Conservation (phyloP, 441 rosid species). For the Populus trichocarpa region DNA sequence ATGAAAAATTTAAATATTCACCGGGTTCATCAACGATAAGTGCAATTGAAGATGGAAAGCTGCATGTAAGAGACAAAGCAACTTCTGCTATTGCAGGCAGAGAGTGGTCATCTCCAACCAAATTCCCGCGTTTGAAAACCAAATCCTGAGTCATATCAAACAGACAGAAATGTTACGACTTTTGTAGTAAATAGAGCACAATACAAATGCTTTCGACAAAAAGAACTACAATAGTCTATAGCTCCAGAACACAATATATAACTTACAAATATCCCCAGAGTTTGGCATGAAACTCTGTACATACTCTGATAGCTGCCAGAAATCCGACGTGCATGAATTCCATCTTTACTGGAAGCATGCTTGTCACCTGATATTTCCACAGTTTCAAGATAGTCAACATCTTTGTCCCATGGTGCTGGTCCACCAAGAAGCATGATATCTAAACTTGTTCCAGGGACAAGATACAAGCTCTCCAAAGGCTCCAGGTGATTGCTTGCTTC, state of each 20-base stretch:
- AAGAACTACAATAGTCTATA: background rate
- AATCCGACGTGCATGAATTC: slow-evolving; percentile 42
- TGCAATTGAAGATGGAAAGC: slow-evolving; percentile 71
- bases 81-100: slow-evolving; percentile 72
- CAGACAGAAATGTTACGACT: slow-evolving; percentile 22
- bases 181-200: slow-evolving; percentile 8
- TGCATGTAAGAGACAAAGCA: slow-evolving; percentile 55
- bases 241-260: slow-evolving; percentile 14
- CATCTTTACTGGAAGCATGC: slow-evolving; percentile 32
- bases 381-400: slow-evolving; percentile 54
- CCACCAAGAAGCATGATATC: slow-evolving; percentile 81
- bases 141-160: slow-evolving; percentile 52
- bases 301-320: slow-evolving; percentile 38
- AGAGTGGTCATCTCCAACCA: slow-evolving; percentile 80
- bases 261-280: slow-evolving; percentile 72
- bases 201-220: background rate
- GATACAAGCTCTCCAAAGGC: slow-evolving; percentile 55
- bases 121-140: slow-evolving; percentile 80
- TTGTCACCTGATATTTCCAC: slow-evolving; percentile 49
- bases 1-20: slow-evolving; percentile 24
- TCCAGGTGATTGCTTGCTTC: slow-evolving; percentile 47
- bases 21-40: slow-evolving; percentile 91
- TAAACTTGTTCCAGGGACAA: slow-evolving; percentile 81
- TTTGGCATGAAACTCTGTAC: slow-evolving; percentile 66
- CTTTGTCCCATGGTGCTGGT: slow-evolving; percentile 80